Evolutionary conservation across 306 rosid genomes (phyloP), one percentile per base, ranked within the genome.

Genomic region (Acacia acuminata): DNA sequence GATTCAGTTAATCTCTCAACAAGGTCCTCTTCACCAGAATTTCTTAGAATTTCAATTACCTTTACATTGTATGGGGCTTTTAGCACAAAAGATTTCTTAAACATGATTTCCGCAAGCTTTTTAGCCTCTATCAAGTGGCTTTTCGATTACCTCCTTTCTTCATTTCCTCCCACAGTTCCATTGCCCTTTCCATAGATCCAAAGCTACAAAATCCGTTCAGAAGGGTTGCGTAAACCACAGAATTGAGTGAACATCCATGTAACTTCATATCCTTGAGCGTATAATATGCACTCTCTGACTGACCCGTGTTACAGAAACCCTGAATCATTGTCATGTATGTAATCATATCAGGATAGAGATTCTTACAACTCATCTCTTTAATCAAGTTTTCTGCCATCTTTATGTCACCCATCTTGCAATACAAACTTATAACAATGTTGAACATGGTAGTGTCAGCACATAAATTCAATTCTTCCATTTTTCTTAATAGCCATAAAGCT

Each of bases 131-230:
- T 69, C 38, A 68, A 64, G 82, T 89, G 88, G 60, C 64, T 81
- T 48, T 81, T 85, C 61, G n/a, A n/a, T n/a, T 73, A 15, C 88
- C 86, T 56, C 89, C 86, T 56, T 90, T 85, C 91, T 93, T 97
- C 98, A 96, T 96, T 89, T 87, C 93, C 68, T 72, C 86, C 88
- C 91, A 86, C 81, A 96, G 79, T 78, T 85, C 90, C 82, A 92
- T 82, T 7, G 93, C 93, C 84, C 74, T 88, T 55, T 88, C 90
- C 89, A 83, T 78, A 3, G 74, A 82, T 44, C 93, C 94, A 19
- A 5, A 78, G 75, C 78, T 82, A 82, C 94, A 89, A 3, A 89
- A 79, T 36, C 96, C 96, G 38, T 92, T 82, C 34, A 95, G 88
- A 85, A 95, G 83, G 22, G 87, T 88, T 0, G 98, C 90, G 72